Base-by-base conservation (phyloP, 192 early-diverging fungal species). In the Coemansia umbellata region DNA sequence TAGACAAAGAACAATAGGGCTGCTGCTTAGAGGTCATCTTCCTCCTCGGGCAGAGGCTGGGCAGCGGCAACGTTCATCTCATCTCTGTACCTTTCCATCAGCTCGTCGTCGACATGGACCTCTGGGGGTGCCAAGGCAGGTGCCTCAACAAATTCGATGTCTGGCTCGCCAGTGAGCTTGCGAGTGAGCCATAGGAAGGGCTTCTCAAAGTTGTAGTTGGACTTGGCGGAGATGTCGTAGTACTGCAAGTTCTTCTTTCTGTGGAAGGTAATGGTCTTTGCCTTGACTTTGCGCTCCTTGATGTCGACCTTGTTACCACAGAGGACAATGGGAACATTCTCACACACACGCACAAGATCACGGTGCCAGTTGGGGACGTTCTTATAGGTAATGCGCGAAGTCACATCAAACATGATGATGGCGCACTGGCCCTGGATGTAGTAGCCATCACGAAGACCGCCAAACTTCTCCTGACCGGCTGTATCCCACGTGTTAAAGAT, bases 121-220 rank as follows among this genome's bases (percentile, higher is more conserved):
- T 98, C 94, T 50, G 95, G 92, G 50, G 97, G 97, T 50, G 85
- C 86, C 63, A 99, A 83, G 35, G 97, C 97, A 31, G 97, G 97
- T 17, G 95, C 91, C 66, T 91, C 93, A 68, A 92, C 93, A 62
- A 99, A 99, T 50, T 97, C 94, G 39, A 99, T 83, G 78, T 90
- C 86, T 50, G 87, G 77, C 82, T 98, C 92, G 36, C 94, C 96
- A 54, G 89, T 80, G 53, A 99, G 83, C 87, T 98, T 97, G 59
- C 97, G 87, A 21, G 94, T 95, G 55, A 99, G 88, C 95, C 95
- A 99, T 61, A 99, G 84, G 91, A 98, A 98, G 50, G 97, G 97
- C 90, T 99, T 99, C 83, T 99, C 97, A 72, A 98, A 98, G 86
- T 98, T 99, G 85, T 98, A 99, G 88, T 99, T 99, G 74, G 83